Evolutionary conservation across 164 flowering plant species (phyloP).

Genomic region (Cinnamomum chago): DNA sequence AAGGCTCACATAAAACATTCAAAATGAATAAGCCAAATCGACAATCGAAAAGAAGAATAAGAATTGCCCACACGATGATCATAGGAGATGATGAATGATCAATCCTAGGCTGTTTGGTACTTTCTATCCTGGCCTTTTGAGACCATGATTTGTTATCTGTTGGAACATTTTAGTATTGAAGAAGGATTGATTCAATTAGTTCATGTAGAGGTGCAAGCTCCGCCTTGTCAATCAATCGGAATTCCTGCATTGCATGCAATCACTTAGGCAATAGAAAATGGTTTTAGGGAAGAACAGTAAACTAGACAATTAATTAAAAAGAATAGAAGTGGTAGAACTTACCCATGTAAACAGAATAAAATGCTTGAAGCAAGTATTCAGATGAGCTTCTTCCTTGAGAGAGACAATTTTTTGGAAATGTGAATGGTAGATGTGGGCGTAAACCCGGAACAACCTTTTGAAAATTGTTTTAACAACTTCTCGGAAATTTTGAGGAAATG

Average conservation of each 20-base stretch:
- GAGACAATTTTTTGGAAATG: constrained; percentile 18
- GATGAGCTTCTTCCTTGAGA: constrained; percentile 22
- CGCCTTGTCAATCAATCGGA: constrained; percentile 59
- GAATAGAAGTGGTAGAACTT: background rate
- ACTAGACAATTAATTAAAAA: no score
- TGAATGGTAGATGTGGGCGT: constrained; percentile 21
- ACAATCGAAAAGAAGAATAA: background rate
- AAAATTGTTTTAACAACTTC: constrained; percentile 19
- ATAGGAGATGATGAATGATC: background rate
- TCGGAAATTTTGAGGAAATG: constrained; percentile 20
- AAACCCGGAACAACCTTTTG: constrained; percentile 18
- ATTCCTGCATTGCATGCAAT: constrained; percentile 50
- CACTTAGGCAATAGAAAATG: background rate
- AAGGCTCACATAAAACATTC: background rate
- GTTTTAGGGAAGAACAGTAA: background rate
- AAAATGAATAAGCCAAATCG: background rate
- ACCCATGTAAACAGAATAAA: constrained; percentile 22
- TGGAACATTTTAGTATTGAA: background rate
- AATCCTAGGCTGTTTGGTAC: no score
- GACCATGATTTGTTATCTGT: background rate
- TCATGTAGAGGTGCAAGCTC: constrained; percentile 71
- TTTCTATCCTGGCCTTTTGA: background rate
- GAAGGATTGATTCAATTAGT: constrained; percentile 55
- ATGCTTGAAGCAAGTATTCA: constrained; percentile 24
- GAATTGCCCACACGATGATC: background rate